Conservation (phyloP, 2,329 filamentous ascomycete species). For the Talaromyces verruculosus region DNA sequence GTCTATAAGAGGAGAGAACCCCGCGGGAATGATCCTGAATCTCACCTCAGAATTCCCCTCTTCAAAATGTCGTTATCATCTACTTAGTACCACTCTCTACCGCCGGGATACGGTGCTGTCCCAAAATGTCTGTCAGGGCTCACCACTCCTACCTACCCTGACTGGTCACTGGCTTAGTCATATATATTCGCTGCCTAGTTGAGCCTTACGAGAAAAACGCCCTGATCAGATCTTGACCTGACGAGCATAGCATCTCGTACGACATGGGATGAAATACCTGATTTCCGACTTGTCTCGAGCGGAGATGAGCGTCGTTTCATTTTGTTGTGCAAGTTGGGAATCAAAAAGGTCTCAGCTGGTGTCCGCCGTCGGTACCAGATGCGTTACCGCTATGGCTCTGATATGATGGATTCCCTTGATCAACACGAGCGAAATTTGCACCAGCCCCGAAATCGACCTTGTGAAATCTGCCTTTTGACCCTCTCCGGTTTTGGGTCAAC, state of each 20-base stretch:
- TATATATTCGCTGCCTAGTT: neutral
- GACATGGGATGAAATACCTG: constrained; percentile 4
- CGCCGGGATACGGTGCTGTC: neutral
- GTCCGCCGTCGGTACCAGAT: neutral
- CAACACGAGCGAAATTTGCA: neutral
- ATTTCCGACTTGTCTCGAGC: neutral
- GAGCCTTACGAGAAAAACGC: neutral
- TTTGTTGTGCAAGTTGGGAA: neutral
- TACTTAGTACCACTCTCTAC: neutral
- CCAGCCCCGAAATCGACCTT: neutral
- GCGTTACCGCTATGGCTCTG: neutral
- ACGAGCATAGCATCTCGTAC: neutral
- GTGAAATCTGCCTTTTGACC: neutral
- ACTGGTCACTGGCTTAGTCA: neutral
- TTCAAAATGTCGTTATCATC: neutral
- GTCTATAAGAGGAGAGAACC: neutral
- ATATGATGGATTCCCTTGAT: neutral
- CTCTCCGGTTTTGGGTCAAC: neutral
- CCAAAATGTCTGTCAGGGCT: neutral
- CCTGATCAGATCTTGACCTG: neutral
- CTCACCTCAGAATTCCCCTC: no score
- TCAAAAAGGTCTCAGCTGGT: neutral
- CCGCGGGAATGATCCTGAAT: neutral
- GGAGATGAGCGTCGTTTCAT: neutral
- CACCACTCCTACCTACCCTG: neutral